Evolutionary conservation across 768 basidiomycete genomes (phyloP).

Genomic region (Strobilomyces dryophilus): DNA sequence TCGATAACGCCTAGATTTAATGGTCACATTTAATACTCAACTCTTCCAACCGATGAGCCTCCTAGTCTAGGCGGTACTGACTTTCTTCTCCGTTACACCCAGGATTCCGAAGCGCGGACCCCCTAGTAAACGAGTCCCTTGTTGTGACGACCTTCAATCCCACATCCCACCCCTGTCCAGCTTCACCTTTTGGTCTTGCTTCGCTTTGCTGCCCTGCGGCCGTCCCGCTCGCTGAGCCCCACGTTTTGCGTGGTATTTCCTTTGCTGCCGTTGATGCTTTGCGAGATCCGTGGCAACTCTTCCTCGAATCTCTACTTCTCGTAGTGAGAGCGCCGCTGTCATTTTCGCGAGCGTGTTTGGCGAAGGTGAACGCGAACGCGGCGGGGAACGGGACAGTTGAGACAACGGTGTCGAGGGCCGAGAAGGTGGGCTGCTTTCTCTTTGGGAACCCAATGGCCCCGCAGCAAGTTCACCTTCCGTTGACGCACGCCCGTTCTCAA

Average conservation of each 20-base stretch:
- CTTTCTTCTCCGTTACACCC: constrained; percentile 5
- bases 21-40: constrained; percentile 9
- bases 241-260: constrained; percentile 77
- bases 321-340: constrained; percentile 38
- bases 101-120: constrained; percentile 2
- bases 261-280: constrained; percentile 60
- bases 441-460: constrained; percentile 2
- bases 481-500: constrained; percentile 11
- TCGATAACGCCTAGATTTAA: constrained; percentile 1
- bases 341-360: constrained; percentile 41
- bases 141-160: constrained; percentile 39
- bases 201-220: constrained; percentile 80
- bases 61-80: neutral
- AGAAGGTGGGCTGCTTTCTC: constrained; percentile 17
- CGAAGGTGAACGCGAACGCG: constrained; percentile 46
- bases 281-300: constrained; percentile 61
- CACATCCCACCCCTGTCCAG: constrained; percentile 57
- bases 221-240: constrained; percentile 59
- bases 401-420: constrained; percentile 34
- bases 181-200: constrained; percentile 67
- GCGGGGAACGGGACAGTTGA: constrained; percentile 48
- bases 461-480: neutral
- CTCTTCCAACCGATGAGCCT: neutral
- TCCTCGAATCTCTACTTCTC: constrained; percentile 43
- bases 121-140: constrained; percentile 5